Evolutionary conservation across 73 alveolate genomes (phyloP).

Genomic region (Paramecium pentaurelia): DNA sequence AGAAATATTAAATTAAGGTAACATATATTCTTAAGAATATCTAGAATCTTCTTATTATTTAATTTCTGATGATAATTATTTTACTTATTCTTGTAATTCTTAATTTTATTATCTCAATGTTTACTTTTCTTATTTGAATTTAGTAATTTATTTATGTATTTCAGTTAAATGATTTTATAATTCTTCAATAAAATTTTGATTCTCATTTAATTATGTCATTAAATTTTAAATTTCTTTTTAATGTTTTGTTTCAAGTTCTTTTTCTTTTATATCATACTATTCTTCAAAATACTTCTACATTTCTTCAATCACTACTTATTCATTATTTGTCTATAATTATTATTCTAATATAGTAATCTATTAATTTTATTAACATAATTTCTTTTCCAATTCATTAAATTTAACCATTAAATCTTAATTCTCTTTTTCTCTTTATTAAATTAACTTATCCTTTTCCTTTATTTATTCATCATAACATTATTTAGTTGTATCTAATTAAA

Average conservation of each 20-base stretch:
- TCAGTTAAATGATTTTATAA: background rate
- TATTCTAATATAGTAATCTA: background rate
- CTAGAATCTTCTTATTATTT: background rate
- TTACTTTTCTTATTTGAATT: background rate
- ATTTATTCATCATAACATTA: background rate
- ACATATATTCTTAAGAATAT: background rate
- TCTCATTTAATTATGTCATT: background rate
- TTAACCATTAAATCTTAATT: background rate
- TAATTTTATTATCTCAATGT: background rate
- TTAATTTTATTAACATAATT: background rate
- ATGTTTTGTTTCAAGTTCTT: background rate
- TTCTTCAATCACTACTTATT: background rate
- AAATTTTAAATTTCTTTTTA: background rate
- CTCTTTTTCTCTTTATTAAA: background rate
- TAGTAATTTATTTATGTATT: background rate
- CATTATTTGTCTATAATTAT: background rate
- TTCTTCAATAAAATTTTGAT: conserved; percentile 27
- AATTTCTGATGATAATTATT: background rate
- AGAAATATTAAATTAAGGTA: background rate
- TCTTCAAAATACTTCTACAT: conserved; percentile 22
- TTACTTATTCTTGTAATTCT: background rate
- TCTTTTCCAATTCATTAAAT: conserved; percentile 35
- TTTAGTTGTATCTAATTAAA: background rate
- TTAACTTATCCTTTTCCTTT: background rate
- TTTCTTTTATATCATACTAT: background rate